Conservation (phyloP, 768 basidiomycete genomes). For the Calocybe cyanea region DNA sequence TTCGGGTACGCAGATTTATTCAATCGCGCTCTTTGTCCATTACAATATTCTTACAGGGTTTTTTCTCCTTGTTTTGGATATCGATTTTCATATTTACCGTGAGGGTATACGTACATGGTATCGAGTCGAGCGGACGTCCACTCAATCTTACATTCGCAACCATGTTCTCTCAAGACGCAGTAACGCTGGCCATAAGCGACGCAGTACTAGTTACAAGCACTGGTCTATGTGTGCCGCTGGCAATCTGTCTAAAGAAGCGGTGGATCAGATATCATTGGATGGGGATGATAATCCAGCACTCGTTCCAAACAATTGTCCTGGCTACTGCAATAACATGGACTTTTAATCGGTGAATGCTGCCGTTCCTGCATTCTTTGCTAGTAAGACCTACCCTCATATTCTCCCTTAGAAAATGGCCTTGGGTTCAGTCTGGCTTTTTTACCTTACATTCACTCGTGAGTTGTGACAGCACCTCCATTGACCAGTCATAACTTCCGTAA, state of each 20-base stretch:
- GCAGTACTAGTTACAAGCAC: conserved; percentile 76
- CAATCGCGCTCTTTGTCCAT: conserved; percentile 15
- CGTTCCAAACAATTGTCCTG: conserved; percentile 72
- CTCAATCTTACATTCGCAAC: conserved; percentile 78
- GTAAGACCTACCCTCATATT: not conserved
- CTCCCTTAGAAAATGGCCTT: conserved; percentile 80
- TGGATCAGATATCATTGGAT: conserved; percentile 81
- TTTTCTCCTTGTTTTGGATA: conserved; percentile 94
- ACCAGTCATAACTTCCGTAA: not conserved
- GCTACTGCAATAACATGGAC: conserved; percentile 82
- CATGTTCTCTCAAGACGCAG: conserved; percentile 83
- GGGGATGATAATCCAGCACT: conserved; percentile 77
- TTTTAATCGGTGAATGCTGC: conserved; percentile 60
- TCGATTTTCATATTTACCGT: conserved; percentile 80
- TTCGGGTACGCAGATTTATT: too few relatives aligned
- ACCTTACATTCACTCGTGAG: conserved; percentile 80
- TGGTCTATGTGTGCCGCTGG: conserved; percentile 78
- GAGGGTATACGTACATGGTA: conserved; percentile 71
- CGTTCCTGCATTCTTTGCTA: not conserved
- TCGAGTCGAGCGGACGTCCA: conserved; percentile 74
- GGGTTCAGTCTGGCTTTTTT: conserved; percentile 93
- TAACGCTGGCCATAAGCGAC: conserved; percentile 81
- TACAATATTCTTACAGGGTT: conserved; percentile 53
- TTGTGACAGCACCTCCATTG: conserved; percentile 3
- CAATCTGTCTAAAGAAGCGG: conserved; percentile 67